Percentiles rank a stretch among this genome's conserved stretches.
phyloP scores from a whole-genome alignment of 1,284 basidiomycete genomes.

The Fomitopsis pinicola region DNA sequence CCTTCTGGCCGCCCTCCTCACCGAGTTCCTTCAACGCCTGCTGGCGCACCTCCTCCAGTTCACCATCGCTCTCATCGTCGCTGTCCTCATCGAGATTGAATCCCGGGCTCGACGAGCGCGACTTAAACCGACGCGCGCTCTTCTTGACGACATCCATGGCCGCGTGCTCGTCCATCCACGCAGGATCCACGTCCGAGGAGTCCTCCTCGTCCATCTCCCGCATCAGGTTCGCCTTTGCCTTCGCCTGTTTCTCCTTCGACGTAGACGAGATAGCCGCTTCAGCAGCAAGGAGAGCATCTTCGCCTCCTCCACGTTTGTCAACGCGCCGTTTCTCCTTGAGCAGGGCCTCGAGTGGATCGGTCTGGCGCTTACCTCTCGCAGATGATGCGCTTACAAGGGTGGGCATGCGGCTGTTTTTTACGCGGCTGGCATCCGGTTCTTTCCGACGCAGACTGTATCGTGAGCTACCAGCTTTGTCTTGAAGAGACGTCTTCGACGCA shows the following conservation, averaged over 20 bases:
- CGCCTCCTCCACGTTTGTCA: conserved; percentile 22
- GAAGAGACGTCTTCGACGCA: conserved; percentile 1
- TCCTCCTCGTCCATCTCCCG: conserved; percentile 35
- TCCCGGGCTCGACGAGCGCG: conserved; percentile 5
- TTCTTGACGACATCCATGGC: conserved; percentile 30
- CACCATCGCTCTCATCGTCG: conserved; percentile 23
- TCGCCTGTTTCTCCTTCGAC: conserved; percentile 23
- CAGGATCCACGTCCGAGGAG: conserved; percentile 20
- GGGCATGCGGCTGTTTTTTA: neutral
- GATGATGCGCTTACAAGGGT: neutral
- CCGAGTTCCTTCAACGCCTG: conserved; percentile 36
- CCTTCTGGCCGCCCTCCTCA: conserved; percentile 36
- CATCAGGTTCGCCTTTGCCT: conserved; percentile 11
- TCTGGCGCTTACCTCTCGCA: conserved; percentile 24
- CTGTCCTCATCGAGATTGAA: conserved; percentile 11
- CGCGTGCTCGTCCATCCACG: conserved; percentile 35
- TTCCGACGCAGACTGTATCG: conserved; percentile 22
- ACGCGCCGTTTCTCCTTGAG: conserved; percentile 26
- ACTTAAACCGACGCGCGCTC: conserved; percentile 1
- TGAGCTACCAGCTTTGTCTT: neutral
- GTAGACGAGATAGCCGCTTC: conserved; percentile 29
- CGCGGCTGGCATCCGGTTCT: conserved; percentile 4
- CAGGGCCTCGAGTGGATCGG: conserved; percentile 47
- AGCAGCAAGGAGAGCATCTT: conserved; percentile 23
- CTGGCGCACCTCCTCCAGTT: conserved; percentile 29